A percentile compares a stretch with the other conserved stretches of the same genome.
Evolutionary conservation across 2,329 filamentous ascomycete species (phyloP).

Genomic region (Pyrenochaeta sp.): DNA sequence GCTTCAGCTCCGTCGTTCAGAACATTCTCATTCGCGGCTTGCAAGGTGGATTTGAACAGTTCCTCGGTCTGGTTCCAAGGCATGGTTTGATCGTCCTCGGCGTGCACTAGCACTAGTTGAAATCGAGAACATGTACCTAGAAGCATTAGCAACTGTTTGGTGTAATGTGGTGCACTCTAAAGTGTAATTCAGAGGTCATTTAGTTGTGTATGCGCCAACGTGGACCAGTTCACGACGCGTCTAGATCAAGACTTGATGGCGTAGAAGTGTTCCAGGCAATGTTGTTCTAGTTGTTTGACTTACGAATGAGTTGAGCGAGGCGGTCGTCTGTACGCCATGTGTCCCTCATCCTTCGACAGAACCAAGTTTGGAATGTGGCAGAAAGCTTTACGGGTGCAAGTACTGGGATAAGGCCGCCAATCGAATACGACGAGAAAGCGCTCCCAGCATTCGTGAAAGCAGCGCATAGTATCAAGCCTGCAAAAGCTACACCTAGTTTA

Average conservation of each 20-base stretch:
- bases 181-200: neutral
- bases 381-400: constrained; percentile 75
- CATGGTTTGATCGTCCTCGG: constrained; percentile 46
- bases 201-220: neutral
- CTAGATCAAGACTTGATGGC: neutral
- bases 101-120: constrained; percentile 44
- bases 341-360: constrained; percentile 75
- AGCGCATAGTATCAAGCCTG: constrained; percentile 80
- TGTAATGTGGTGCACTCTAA: neutral
- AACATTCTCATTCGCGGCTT: constrained; percentile 29
- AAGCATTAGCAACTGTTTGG: constrained; percentile 3
- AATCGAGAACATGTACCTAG: constrained; percentile 27
- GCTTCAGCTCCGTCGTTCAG: constrained; percentile 15
- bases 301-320: constrained; percentile 64
- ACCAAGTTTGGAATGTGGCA: constrained; percentile 68
- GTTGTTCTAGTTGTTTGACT: constrained; percentile 10
- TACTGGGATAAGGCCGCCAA: constrained; percentile 78
- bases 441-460: constrained; percentile 78
- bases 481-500: constrained; percentile 70
- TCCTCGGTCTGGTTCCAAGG: constrained; percentile 46
- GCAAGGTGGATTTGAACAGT: constrained; percentile 39
- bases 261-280: neutral
- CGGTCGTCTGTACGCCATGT: constrained; percentile 79
- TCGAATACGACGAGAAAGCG: constrained; percentile 78
- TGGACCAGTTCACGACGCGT: neutral